Base-by-base conservation (phyloP, 2,329 filamentous ascomycete genomes). In the Leptographium radiaticola region DNA sequence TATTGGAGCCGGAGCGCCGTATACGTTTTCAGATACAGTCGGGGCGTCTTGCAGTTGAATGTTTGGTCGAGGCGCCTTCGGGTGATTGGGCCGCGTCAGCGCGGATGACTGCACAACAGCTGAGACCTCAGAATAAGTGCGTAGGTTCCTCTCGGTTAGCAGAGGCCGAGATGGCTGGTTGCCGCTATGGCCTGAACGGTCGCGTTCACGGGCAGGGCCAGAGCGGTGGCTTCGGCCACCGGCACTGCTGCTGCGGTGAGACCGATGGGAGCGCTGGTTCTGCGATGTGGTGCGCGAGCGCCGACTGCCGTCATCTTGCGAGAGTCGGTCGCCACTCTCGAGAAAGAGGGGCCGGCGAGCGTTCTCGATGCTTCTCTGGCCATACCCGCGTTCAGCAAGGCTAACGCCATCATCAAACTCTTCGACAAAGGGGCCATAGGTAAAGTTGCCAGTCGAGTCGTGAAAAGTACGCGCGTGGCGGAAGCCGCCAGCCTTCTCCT, bases 381-480 rank as follows among this genome's bases (percentile, higher is more conserved):
- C 55, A 7, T 42, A 15, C 40, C 51, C 49, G 36, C 31, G 59
- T 20, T 52, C 60, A 59, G 51, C 59, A 58, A 54, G 53, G 53
- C 53, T 61, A 34, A 64, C 58, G 56, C 64, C 55, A 9, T 59
- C 64, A 49, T 62, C 61, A 33, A 55, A 57, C 20, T 64, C 59
- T 51, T 61, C 59, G 46, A 63, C 56, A 25, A 61, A 51, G 20
- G 57, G 56, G n/a, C 64, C 61, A 51, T 66, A 66, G 36, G 62
- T 62, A 2, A 45, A 53, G 60, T 11, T 11, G 25, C 43, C 31
- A n/a, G 36, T 6, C 30, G 57, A 54, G 47, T 66, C 65, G 55
- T 77, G 71, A 58, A 73, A 76, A 4, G 75, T 84, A 58, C 83
- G 77, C 53, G 84, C 75, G 63, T 84, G 82, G 62, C 82, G 79